Evolutionary conservation across 2,329 filamentous ascomycete species (phyloP), one percentile per base, ranked within the genome.

Genomic region (Colletotrichum somersetense): DNA sequence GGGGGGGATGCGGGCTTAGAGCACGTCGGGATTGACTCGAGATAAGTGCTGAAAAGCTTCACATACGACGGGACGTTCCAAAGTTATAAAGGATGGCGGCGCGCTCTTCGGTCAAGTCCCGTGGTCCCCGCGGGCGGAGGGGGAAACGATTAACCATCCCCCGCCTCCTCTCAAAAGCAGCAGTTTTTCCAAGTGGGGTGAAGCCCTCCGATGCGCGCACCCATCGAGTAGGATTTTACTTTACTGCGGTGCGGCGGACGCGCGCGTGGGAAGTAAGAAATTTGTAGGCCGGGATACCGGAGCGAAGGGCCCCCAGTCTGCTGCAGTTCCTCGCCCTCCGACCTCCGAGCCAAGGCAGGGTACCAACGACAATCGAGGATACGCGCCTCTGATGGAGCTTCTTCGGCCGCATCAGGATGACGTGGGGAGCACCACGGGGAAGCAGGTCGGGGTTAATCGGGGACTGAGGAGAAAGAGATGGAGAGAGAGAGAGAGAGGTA

Each of bases 321-420:
- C n/a, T 33, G 38, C 48, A 64, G 50, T 14, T n/a, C 48, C 48
- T 46, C 52, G 62, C 30, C 58, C 46, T 48, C 20, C 46, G n/a
- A 48, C 46, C 20, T 48, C 46, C 20, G n/a, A 48, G 8, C 61
- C 33, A 48, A 63, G 48, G 23, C 20, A 26, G 35, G n/a, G 33
- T 16, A 52, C 61, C 48, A 40, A 52, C 61, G 35, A 52, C 33
- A 18, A 18, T 52, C 26, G 46, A 52, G 61, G 20, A 52, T 20
- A 26, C 23, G 35, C 46, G n/a, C 50, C 40, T 64, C 38, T 40
- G n/a, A 69, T 72, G 66, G 70, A 57, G 59, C 70, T 72, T 69
- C 70, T 44, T 72, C 70, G 70, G 66, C 70, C 38, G 46, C 53
- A 61, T 64, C 70, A 65, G 66, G 53, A 65, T 72, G 70, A 70